Evolutionary conservation across 352 stramenopile genomes (phyloP), one percentile per base, ranked within the genome.

Genomic region (Phytophthora niederhauseri): DNA sequence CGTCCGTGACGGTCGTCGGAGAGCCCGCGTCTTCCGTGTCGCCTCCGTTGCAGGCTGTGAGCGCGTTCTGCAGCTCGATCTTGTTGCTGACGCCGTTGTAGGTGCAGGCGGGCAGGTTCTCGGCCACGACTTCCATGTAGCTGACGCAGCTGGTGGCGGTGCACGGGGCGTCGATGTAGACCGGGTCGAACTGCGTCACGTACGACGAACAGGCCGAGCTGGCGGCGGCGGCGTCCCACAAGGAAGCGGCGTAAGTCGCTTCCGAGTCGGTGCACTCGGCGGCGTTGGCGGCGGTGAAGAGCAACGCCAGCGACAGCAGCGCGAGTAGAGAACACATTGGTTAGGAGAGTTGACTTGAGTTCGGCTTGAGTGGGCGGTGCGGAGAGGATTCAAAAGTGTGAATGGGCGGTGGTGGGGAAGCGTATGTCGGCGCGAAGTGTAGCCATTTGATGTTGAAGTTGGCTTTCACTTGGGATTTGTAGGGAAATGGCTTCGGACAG

Each of bases 61-160:
- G 54, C 15, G 31, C 31, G 15, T 66, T 65, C n/a, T 67, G 28
- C 17, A 77, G 45, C 43, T 63, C 46, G 14, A 58, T 54, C 45
- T 77, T 77, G 50, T 73, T 61, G 70, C 61, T 77, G 30, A 70
- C 30, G 17, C 70, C 70, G 45, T 57, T 59, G 43, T 61, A 55
- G 36, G 55, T 68, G 38, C 70, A 77, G 55, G 67, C 54, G 0
- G 70, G 54, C 12, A 77, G 26, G 24, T 58, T 41, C 11, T 43
- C 28, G 14, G 51, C 64, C 36, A 73, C 30, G 15, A 19, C 55
- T 36, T 63, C 31, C 59, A 70, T 61, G n/a, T 70, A 50, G 15
- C 22, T 4, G 17, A 73, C 6, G 43, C 70, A 77, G n/a, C 53
- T 36, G 6, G 64, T 62, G 31, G 54, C 66, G 2, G 51, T 57